Evolutionary conservation across 805 yeast species (phyloP), one percentile per base, ranked within the genome.

Genomic region (Wickerhamomyces canadensis): DNA sequence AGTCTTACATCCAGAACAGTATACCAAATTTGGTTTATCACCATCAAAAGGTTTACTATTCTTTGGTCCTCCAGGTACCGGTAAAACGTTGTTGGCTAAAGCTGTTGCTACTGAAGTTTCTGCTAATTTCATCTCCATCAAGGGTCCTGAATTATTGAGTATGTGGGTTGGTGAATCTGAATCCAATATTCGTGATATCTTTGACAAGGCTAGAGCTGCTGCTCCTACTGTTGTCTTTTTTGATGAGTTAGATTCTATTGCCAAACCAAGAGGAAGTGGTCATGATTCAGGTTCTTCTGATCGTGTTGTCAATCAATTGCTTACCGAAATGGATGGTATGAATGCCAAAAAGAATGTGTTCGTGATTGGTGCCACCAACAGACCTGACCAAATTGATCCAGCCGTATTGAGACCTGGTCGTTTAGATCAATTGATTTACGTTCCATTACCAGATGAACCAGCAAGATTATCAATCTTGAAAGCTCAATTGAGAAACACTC

Each of bases 41-140:
- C 98, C 99, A 38, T 81, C 98, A 28, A 89, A 91, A 68, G 99
- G 99, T 71, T 98, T 93, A 50, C 73, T 93, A 62, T 93, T 93
- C 74, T 93, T 84, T 63, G 99, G 99, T 54, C 99, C 99, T 37
- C 99, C 99, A 43, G 99, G 99, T 84, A 93, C 98, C 43, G 98
- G 98, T 88, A 93, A 93, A 71, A 93, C 99, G 4, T 70, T 93
- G 58, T 74, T 93, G 56, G 98, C 98, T 33, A 93, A 93, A 69
- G 99, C 99, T 38, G 98, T 93, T 52, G 99, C 99, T 34, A 93
- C 98, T 34, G 98, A 93, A 65, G 98, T 93, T 27, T 85, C 96
- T 45, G 99, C 98, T 25, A 93, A 93, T 65, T 93, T 93, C 68
- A 93, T 93, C 51, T 84, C 96, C 34, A 98, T 91, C 37, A 88